Evolutionary conservation across 2,329 filamentous ascomycete species (phyloP).

Genomic region (Geoglossum cookeanum): DNA sequence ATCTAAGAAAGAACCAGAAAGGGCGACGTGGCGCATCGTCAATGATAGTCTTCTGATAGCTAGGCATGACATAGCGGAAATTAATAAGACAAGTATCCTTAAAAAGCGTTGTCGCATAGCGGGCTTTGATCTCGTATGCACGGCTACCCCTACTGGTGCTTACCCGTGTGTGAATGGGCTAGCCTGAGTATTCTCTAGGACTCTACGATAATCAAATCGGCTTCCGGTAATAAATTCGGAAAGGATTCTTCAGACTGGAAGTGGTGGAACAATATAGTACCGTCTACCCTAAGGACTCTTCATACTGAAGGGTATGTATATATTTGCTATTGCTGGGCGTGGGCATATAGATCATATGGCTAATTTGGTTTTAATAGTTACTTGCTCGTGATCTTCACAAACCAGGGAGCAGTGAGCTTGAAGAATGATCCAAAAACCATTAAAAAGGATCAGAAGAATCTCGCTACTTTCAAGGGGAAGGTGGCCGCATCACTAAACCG

Average conservation of each 20-base stretch:
- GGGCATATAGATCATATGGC: background rate
- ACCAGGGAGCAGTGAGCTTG: conserved; percentile 68
- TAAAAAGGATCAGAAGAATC: conserved; percentile 45
- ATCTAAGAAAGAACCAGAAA: conserved; percentile 68
- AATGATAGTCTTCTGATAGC: conserved; percentile 58
- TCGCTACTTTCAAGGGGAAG: conserved; percentile 70
- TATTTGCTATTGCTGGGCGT: background rate
- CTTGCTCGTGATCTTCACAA: conserved; percentile 62
- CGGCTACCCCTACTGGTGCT: background rate
- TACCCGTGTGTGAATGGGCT: background rate
- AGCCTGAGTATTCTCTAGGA: conserved; percentile 33
- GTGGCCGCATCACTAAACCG: conserved; percentile 47
- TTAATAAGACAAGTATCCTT: conserved; percentile 12
- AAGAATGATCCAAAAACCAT: conserved; percentile 53
- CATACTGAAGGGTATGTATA: conserved; percentile 46
- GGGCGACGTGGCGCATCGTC: conserved; percentile 46
- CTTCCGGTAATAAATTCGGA: conserved; percentile 63
- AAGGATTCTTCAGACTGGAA: conserved; percentile 65
- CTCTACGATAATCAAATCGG: conserved; percentile 64
- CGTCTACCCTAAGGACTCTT: conserved; percentile 44
- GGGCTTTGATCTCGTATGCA: conserved; percentile 45
- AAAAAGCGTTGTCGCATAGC: conserved; percentile 40
- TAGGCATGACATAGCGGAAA: conserved; percentile 37
- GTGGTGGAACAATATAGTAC: conserved; percentile 71
- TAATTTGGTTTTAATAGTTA: conserved; percentile 31